Conservation (phyloP, 352 stramenopile genomes). For the Globisporangium viniferum region DNA sequence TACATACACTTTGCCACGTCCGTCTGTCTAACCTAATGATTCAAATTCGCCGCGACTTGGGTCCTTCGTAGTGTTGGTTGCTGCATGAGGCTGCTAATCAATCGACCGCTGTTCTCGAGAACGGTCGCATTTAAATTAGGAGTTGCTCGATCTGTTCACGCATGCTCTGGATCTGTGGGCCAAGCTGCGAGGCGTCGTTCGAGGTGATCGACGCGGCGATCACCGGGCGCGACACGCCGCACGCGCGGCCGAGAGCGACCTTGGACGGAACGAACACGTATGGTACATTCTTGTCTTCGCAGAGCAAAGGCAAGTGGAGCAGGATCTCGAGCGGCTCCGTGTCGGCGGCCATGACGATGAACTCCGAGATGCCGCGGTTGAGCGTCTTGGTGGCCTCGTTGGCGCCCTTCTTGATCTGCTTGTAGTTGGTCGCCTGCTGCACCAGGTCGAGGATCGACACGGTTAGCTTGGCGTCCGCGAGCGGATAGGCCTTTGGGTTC, state of each 20-base stretch:
- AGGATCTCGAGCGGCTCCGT: conserved; percentile 99
- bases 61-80: background rate
- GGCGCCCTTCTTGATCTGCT: conserved; percentile 99
- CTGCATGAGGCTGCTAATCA: conserved; percentile 16
- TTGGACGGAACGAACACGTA: conserved; percentile 96
- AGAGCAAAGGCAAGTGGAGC: conserved; percentile 98
- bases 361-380: conserved; percentile 99
- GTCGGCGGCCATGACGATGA: conserved; percentile 99
- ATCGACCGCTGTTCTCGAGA: background rate
- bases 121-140: conserved; percentile 92
- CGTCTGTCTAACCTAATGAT: background rate
- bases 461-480: conserved; percentile 97
- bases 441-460: conserved; percentile 99
- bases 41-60: background rate
- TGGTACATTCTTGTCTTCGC: conserved; percentile 97
- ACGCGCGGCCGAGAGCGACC: conserved; percentile 97
- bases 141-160: conserved; percentile 99
- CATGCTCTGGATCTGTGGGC: conserved; percentile 98
- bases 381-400: conserved; percentile 99
- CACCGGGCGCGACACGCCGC: conserved; percentile 98
- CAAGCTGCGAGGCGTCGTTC: conserved; percentile 99
- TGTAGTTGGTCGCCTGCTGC: conserved; percentile 99
- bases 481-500: conserved; percentile 97
- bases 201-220: conserved; percentile 99
- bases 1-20: background rate